Evolutionary conservation across 2,329 filamentous ascomycete species (phyloP).

Genomic region (Sporothrix schenckii): DNA sequence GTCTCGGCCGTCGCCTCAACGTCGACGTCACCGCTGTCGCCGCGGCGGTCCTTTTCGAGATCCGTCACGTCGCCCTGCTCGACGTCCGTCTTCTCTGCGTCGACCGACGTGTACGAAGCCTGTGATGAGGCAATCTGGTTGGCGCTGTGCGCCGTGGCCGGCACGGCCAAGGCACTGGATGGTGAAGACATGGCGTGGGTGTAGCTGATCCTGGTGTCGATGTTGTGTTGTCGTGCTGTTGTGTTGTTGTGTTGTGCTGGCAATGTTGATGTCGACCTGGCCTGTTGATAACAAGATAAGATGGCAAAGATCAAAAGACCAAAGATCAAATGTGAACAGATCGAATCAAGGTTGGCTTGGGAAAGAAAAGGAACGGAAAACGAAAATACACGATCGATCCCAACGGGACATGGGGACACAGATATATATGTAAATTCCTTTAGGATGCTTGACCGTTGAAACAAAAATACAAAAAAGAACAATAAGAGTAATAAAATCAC

Average conservation of each 20-base stretch:
- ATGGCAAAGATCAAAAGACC: background rate
- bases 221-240: too few species aligned
- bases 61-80: constrained; percentile 29
- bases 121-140: constrained; percentile 30
- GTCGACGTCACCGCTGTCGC: background rate
- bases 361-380: background rate
- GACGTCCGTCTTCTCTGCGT: constrained; percentile 32
- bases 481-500: background rate
- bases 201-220: background rate
- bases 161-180: constrained; percentile 9
- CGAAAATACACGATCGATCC: background rate
- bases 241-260: background rate
- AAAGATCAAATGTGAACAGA: background rate
- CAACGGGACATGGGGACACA: constrained; percentile 12
- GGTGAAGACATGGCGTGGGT: background rate
- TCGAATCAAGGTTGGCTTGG: constrained; percentile 13
- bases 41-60: constrained; percentile 25
- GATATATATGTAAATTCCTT: constrained; percentile 20
- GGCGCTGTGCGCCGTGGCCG: background rate
- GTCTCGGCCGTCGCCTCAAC: constrained; percentile 23
- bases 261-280: constrained; percentile 8
- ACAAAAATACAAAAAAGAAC: background rate
- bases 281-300: background rate
- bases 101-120: constrained; percentile 31
- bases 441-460: constrained; percentile 10